Conservation (phyloP, 192 early-diverging fungal species). For the Martensiomyces pterosporus region DNA sequence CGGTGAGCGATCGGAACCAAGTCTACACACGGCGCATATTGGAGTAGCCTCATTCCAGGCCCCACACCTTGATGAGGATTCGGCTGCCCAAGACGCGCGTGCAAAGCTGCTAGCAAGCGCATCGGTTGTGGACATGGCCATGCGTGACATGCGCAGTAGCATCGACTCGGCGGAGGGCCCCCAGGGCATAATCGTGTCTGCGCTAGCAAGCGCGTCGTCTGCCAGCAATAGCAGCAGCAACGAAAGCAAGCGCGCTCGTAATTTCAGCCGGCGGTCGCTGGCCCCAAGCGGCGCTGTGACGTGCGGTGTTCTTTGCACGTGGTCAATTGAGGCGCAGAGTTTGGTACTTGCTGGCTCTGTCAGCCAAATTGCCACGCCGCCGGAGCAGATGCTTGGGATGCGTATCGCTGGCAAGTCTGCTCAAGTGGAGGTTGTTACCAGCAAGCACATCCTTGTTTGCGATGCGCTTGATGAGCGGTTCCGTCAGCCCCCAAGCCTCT, state of each 20-base stretch:
- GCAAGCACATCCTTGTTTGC: slow-evolving; percentile 15
- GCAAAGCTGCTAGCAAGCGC: background rate
- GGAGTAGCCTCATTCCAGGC: slow-evolving; percentile 3
- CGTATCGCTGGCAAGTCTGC: slow-evolving; percentile 12
- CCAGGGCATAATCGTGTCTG: slow-evolving; percentile 11
- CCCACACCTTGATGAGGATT: too few species aligned
- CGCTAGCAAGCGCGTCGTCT: slow-evolving; percentile 11
- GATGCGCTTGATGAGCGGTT: too few species aligned
- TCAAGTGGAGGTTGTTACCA: slow-evolving; percentile 23
- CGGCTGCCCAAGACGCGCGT: background rate
- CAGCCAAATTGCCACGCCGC: slow-evolving; percentile 4
- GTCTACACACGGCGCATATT: background rate
- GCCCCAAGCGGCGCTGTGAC: background rate
- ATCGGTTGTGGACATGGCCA: slow-evolving; percentile 9
- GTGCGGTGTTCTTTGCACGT: slow-evolving; percentile 20
- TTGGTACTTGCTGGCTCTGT: background rate
- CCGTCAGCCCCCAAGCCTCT: too few species aligned
- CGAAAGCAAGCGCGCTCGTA: background rate
- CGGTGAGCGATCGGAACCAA: too few species aligned
- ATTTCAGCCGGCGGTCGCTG: background rate
- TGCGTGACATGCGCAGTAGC: slow-evolving; percentile 4
- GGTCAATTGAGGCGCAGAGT: slow-evolving; percentile 8
- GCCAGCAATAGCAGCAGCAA: background rate
- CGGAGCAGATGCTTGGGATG: slow-evolving; percentile 22
- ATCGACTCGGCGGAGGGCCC: background rate